These are phyloP conservation scores for Diaporthe helianthi DNA, from an alignment of 2,329 filamentous ascomycete genomes.

Conservation along the genomic window DNA sequence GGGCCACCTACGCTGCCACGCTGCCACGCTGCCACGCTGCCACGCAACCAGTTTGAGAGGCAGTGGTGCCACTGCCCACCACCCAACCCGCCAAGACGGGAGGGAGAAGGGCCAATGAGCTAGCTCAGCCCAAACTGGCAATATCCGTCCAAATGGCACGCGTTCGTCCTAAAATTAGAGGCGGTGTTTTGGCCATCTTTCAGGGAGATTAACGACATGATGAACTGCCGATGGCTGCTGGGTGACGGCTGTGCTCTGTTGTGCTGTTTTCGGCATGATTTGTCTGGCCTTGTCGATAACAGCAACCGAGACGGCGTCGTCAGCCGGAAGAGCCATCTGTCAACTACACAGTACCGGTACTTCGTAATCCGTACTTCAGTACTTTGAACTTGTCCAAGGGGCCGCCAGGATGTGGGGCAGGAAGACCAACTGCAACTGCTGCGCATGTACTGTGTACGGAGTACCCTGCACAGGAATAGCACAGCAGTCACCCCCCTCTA, in stretches of 20 bases:
- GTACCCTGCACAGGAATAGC: background rate
- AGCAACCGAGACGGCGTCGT: background rate
- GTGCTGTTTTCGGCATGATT: background rate
- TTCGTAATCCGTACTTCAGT: too few species aligned
- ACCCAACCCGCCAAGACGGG: constrained; percentile 3
- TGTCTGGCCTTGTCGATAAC: background rate
- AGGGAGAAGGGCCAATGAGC: background rate
- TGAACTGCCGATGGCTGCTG: constrained; percentile 7
- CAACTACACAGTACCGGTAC: background rate
- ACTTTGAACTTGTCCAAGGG: background rate
- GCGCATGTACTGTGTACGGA: too few species aligned
- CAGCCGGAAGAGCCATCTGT: background rate
- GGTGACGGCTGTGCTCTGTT: background rate
- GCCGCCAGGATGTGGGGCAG: background rate
- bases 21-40: too few species aligned
- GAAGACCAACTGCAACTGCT: background rate
- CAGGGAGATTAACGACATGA: constrained; percentile 3
- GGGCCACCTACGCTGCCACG: background rate
- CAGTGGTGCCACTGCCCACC: background rate
- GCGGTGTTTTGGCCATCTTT: background rate
- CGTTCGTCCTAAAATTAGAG: constrained; percentile 19
- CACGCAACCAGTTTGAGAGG: background rate
- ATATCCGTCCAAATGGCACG: background rate
- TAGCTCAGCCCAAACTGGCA: background rate
- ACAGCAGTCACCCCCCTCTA: too few species aligned